Percentiles rank a stretch among this genome's conserved stretches.
Evolutionary conservation across 2,329 filamentous ascomycete species (phyloP).

Genomic region (Scedosporium apiospermum): DNA sequence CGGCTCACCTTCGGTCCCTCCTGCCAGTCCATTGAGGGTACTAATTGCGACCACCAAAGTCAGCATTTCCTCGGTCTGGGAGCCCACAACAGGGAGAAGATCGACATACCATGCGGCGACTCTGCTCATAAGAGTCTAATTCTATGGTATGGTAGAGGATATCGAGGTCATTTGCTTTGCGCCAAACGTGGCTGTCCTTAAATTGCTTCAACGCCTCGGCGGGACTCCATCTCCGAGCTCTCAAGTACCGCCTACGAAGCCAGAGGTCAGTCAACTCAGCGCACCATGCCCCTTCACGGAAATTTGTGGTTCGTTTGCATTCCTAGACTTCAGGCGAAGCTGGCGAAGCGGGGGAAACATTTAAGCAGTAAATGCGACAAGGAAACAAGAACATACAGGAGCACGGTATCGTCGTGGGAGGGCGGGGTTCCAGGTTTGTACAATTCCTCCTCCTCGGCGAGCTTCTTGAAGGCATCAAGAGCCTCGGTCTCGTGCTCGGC

Average conservation of each 20-base stretch:
- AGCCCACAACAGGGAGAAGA: neutral
- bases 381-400: slow-evolving; percentile 46
- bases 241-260: slow-evolving; percentile 64
- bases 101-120: slow-evolving; percentile 55
- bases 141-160: slow-evolving; percentile 81
- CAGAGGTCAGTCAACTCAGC: slow-evolving; percentile 6
- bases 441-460: slow-evolving; percentile 55
- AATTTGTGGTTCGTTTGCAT: neutral
- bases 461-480: slow-evolving; percentile 61
- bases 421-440: slow-evolving; percentile 47
- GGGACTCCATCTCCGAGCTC: slow-evolving; percentile 72
- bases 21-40: slow-evolving; percentile 95
- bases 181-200: slow-evolving; percentile 81
- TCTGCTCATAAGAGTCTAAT: slow-evolving; percentile 71
- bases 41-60: slow-evolving; percentile 27
- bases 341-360: neutral
- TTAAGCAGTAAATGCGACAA: neutral
- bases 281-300: neutral
- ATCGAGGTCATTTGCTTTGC: slow-evolving; percentile 67
- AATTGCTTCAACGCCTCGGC: slow-evolving; percentile 76
- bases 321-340: neutral
- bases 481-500: slow-evolving; percentile 57
- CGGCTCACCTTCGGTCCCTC: slow-evolving; percentile 50
- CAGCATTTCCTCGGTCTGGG: too few species aligned
- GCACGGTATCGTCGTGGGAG: slow-evolving; percentile 64